Conservation (phyloP, 2,329 filamentous ascomycete species). For the Talaromyces atroroseus region DNA sequence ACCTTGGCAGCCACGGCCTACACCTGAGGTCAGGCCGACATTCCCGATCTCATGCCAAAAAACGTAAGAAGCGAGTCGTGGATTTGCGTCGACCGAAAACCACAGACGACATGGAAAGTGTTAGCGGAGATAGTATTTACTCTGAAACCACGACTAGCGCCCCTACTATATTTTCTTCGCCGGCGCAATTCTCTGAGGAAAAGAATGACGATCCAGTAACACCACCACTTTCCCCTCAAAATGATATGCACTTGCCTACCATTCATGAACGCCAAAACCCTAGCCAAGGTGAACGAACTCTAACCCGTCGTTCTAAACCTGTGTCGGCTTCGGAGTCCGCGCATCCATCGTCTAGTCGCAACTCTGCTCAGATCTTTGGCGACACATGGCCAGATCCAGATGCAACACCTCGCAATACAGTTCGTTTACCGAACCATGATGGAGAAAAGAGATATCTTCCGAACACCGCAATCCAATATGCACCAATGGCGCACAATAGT, state of each 20-base stretch:
- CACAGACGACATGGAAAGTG: constrained; percentile 36
- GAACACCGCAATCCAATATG: constrained; percentile 25
- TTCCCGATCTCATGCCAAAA: constrained; percentile 39
- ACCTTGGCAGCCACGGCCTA: constrained; percentile 36
- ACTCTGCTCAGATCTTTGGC: constrained; percentile 10
- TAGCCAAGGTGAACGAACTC: constrained; percentile 23
- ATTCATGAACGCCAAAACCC: constrained; percentile 31
- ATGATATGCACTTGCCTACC: constrained; percentile 25
- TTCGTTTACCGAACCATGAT: constrained; percentile 14
- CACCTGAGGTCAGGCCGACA: constrained; percentile 38
- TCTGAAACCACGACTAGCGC: constrained; percentile 38
- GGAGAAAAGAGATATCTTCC: constrained; percentile 19
- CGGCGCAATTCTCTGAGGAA: constrained; percentile 56
- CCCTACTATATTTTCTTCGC: constrained; percentile 48
- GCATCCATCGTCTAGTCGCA: constrained; percentile 23
- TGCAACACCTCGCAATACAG: constrained; percentile 29
- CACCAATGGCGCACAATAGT: constrained; percentile 26
- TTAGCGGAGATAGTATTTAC: constrained; percentile 38
- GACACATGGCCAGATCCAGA: constrained; percentile 23
- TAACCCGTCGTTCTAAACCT: constrained; percentile 21
- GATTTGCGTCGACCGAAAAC: constrained; percentile 40
- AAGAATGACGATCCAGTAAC: constrained; percentile 52
- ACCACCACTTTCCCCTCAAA: constrained; percentile 45
- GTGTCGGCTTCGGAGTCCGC: constrained; percentile 19
- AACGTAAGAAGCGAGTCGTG: constrained; percentile 46